phyloP scores from a whole-genome alignment of 163 green algal species.

The Scenedesmus sp. region DNA sequence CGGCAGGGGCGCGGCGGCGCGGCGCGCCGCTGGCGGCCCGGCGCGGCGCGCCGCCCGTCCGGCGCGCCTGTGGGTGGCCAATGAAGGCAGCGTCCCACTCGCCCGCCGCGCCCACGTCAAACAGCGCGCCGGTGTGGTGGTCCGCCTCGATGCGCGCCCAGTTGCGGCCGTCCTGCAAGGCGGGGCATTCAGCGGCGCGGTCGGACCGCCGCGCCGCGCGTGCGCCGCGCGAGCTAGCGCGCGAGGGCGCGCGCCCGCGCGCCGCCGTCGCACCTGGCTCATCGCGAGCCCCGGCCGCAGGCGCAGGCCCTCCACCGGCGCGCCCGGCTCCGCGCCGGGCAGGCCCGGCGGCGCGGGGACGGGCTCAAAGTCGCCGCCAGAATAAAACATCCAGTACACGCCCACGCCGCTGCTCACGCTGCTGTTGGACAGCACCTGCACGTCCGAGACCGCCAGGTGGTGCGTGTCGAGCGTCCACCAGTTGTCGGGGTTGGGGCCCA shows the following conservation, averaged over 20 bases:
- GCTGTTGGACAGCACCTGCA: constrained; percentile 86
- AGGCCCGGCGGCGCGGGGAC: constrained; percentile 58
- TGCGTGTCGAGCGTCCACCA: constrained; percentile 96
- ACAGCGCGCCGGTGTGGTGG: constrained; percentile 88
- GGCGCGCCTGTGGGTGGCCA: constrained; percentile 70
- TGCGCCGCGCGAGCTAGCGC: neutral
- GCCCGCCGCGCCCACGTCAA: constrained; percentile 84
- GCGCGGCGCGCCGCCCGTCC: neutral
- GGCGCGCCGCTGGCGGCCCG: neutral
- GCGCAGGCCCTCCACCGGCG: constrained; percentile 68
- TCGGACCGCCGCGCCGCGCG: neutral
- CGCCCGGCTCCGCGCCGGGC: constrained; percentile 17
- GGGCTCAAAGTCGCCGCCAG: constrained; percentile 78
- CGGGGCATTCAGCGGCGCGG: neutral
- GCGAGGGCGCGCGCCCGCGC: neutral
- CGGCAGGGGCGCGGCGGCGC: neutral
- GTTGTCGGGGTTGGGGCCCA: constrained; percentile 77
- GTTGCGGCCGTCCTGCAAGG: constrained; percentile 88
- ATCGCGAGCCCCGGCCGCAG: constrained; percentile 90
- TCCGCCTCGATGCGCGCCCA: constrained; percentile 95
- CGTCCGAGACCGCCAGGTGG: constrained; percentile 84
- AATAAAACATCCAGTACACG: constrained; percentile 99
- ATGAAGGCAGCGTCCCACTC: constrained; percentile 89
- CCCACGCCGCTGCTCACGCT: constrained; percentile 71
- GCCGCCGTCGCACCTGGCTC: constrained; percentile 70